These are phyloP conservation scores for Syncephalis fuscata DNA, from an alignment of 371 early-diverging fungal genomes.

Conservation along the genomic window DNA sequence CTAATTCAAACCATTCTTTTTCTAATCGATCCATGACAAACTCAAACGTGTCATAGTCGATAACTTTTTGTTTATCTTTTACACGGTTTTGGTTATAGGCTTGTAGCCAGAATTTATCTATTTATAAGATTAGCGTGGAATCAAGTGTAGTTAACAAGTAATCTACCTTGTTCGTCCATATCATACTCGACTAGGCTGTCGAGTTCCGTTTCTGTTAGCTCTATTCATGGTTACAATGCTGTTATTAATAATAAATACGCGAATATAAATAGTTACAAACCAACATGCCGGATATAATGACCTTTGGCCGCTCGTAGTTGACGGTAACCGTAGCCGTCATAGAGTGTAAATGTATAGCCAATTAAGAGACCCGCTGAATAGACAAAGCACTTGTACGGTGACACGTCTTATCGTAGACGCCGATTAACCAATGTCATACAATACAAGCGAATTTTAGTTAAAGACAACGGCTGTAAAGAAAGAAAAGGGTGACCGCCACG, in stretches of 20 bases:
- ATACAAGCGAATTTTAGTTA: too few relatives aligned
- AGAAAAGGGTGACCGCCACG: too few relatives aligned
- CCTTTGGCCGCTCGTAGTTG: constrained; percentile 19
- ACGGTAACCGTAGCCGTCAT: too few relatives aligned
- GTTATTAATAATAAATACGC: background rate
- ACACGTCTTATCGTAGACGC: too few relatives aligned
- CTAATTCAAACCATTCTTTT: constrained; percentile 92
- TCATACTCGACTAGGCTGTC: constrained; percentile 81
- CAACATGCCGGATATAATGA: constrained; percentile 37
- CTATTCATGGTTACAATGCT: background rate
- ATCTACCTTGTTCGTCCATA: constrained; percentile 87
- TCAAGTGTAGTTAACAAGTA: background rate
- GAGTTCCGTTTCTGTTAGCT: constrained; percentile 24
- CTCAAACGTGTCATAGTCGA: constrained; percentile 61
- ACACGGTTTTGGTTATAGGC: constrained; percentile 44
- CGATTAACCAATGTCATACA: too few relatives aligned
- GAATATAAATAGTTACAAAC: constrained; percentile 9
- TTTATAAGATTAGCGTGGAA: too few relatives aligned
- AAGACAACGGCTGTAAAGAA: too few relatives aligned
- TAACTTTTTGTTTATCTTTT: constrained; percentile 27
- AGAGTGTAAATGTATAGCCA: too few relatives aligned
- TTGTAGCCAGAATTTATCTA: constrained; percentile 60
- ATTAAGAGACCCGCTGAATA: too few relatives aligned
- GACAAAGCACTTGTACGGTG: too few relatives aligned
- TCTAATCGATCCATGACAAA: constrained; percentile 79